phyloP scores from a whole-genome alignment of 257 asterid species.

The Thymus quinquecostatus region DNA sequence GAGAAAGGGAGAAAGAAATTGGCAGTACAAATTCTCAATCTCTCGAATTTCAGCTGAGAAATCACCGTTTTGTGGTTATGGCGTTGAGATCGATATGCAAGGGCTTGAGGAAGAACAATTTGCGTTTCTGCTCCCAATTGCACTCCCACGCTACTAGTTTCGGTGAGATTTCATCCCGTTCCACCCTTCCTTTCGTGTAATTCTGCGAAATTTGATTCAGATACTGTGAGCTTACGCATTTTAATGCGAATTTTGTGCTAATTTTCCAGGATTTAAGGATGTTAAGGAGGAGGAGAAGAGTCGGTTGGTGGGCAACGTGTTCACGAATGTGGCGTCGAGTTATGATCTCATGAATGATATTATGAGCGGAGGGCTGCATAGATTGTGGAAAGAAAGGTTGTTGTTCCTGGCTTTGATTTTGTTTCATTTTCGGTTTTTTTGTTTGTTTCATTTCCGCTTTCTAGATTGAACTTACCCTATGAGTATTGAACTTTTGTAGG shows the following conservation, averaged over 20 bases:
- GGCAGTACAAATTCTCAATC: not conserved
- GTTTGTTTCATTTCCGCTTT: not conserved
- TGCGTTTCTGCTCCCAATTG: slow-evolving; percentile 44
- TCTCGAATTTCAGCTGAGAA: slow-evolving; percentile 14
- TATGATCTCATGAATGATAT: slow-evolving; percentile 94
- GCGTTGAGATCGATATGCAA: slow-evolving; percentile 62
- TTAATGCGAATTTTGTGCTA: not conserved
- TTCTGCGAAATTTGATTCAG: not conserved
- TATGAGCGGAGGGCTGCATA: slow-evolving; percentile 91
- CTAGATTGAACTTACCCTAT: not conserved
- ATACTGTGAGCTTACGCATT: not conserved
- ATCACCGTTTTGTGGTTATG: slow-evolving; percentile 37
- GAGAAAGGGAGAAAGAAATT: not conserved
- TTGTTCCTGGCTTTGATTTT: not conserved
- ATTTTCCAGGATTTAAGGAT: slow-evolving; percentile 68
- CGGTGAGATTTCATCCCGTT: slow-evolving; percentile 48
- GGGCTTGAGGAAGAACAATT: slow-evolving; percentile 49
- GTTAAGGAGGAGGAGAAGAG: slow-evolving; percentile 88
- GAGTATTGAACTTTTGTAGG: slow-evolving; percentile 42
- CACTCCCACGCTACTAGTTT: slow-evolving; percentile 92
- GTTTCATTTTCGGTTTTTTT: not conserved
- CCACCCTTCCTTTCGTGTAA: not conserved
- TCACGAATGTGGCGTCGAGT: slow-evolving; percentile 81
- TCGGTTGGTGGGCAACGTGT: slow-evolving; percentile 80
- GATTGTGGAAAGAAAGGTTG: slow-evolving; percentile 95